Percentiles rank a stretch among this genome's conserved stretches.
Conservation (phyloP, 306 rosid genomes). For the Acacia confusa region DNA sequence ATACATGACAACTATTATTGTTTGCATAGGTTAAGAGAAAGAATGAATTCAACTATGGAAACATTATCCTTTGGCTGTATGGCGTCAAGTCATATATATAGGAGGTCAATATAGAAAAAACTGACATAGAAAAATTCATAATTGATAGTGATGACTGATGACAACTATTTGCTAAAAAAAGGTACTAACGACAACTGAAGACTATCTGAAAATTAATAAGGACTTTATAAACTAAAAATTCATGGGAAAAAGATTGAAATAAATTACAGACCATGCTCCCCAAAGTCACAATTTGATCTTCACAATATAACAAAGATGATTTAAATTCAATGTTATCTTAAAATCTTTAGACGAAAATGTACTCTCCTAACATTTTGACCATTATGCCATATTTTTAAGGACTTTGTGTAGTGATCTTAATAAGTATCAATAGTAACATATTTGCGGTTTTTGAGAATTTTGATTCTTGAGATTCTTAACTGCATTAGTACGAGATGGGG, state of each 20-base stretch:
- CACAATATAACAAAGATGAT: background rate
- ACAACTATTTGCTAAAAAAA: too few relatives aligned
- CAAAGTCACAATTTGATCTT: background rate
- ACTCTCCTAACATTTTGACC: background rate
- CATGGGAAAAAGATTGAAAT: background rate
- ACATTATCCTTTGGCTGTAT: background rate
- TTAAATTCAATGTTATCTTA: background rate
- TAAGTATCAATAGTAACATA: background rate
- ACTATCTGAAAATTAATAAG: background rate
- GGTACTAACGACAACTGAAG: background rate
- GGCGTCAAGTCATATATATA: background rate
- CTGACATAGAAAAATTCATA: background rate
- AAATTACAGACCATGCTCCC: background rate
- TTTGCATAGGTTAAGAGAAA: conserved; percentile 6
- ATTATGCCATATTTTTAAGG: background rate
- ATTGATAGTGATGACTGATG: background rate
- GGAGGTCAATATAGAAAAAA: background rate
- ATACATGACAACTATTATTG: background rate
- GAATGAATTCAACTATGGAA: background rate
- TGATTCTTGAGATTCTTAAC: background rate
- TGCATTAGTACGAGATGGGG: background rate
- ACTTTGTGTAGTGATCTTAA: background rate
- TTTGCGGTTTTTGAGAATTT: background rate
- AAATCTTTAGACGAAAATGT: background rate
- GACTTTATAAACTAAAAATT: background rate